phyloP scores from a whole-genome alignment of 2,329 filamentous ascomycete genomes.

The Colletotrichum eremochloae region DNA sequence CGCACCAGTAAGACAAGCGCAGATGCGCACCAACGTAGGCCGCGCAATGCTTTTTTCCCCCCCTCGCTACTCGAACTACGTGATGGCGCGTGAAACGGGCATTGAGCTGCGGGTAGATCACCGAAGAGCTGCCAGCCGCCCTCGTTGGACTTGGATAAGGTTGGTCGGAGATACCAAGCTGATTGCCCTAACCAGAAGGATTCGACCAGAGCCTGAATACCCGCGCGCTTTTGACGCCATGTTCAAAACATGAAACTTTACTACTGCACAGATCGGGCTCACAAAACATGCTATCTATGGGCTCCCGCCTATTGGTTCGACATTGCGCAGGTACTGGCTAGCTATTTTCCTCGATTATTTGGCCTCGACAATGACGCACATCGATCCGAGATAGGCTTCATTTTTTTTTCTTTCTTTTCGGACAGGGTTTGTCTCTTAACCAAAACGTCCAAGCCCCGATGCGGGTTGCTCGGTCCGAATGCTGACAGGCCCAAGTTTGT shows the following conservation, averaged over 20 bases:
- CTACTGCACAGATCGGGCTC: slow-evolving; percentile 24
- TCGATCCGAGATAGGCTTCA: slow-evolving; percentile 15
- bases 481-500: neutral
- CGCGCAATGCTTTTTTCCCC: slow-evolving; percentile 30
- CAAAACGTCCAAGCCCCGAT: neutral
- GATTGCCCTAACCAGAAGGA: slow-evolving; percentile 13
- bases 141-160: slow-evolving; percentile 1
- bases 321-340: slow-evolving; percentile 19
- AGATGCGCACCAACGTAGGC: slow-evolving; percentile 32
- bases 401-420: neutral
- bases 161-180: slow-evolving; percentile 19
- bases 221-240: slow-evolving; percentile 37
- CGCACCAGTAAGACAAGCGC: slow-evolving; percentile 27
- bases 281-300: neutral
- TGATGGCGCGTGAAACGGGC: neutral
- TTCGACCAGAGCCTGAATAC: slow-evolving; percentile 19
- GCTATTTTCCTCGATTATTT: slow-evolving; percentile 7
- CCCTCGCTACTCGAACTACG: neutral
- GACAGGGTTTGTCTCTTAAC: neutral
- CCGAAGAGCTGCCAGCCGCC: neutral
- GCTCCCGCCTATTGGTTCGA: slow-evolving; percentile 22
- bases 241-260: slow-evolving; percentile 36
- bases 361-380: slow-evolving; percentile 30
- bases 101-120: neutral
- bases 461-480: neutral